Conservation (phyloP, 2,329 filamentous ascomycete species). For the Ophiostoma himal-ulmi region DNA sequence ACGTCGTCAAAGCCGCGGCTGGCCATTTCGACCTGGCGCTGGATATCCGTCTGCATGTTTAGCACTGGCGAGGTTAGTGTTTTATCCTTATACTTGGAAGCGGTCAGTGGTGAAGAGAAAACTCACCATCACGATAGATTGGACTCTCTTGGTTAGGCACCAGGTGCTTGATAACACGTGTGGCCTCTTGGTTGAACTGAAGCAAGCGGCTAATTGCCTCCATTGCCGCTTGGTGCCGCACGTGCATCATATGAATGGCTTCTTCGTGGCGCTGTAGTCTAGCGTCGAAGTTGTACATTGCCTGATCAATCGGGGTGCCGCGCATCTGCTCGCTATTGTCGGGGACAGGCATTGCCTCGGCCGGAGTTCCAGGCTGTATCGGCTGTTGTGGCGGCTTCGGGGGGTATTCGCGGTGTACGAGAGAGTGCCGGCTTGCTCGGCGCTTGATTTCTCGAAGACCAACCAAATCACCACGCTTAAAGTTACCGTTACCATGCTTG, state of each 20-base stretch:
- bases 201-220: constrained; percentile 67
- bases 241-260: constrained; percentile 67
- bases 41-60: constrained; percentile 54
- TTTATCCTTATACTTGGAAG: neutral
- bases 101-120: neutral
- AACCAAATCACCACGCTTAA: constrained; percentile 88
- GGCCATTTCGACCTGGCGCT: constrained; percentile 54
- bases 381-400: constrained; percentile 65
- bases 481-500: constrained; percentile 94
- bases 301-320: constrained; percentile 72
- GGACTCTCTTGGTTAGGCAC: constrained; percentile 70
- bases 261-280: constrained; percentile 80
- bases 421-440: constrained; percentile 78
- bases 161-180: constrained; percentile 65
- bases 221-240: constrained; percentile 74
- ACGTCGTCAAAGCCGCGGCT: constrained; percentile 53
- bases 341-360: constrained; percentile 68
- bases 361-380: constrained; percentile 77
- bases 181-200: constrained; percentile 79
- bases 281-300: constrained; percentile 70
- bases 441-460: constrained; percentile 93
- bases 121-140: constrained; percentile 75
- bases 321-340: constrained; percentile 64
- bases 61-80: constrained; percentile 40
- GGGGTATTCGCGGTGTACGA: constrained; percentile 88